Base-by-base conservation (phyloP, 2,329 filamentous ascomycete species). In the Pyrenophora graminea region DNA sequence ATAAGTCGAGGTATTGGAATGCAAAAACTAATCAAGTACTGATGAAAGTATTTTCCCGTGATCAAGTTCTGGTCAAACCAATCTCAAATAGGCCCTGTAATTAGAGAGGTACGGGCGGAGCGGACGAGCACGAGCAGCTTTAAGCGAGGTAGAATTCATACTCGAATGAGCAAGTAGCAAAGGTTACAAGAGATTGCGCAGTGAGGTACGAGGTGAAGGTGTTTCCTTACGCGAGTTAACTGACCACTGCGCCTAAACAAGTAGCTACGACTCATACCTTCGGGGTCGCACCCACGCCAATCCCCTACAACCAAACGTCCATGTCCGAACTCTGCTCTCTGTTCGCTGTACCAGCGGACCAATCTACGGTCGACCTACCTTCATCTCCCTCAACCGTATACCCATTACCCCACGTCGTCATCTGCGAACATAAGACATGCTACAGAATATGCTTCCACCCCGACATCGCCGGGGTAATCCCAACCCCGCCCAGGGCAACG, bases 391-490 rank as follows among this genome's bases (percentile, higher is more conserved):
- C 30, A 25, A n/a, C 7, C 33, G 10, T 2, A n/a, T 7, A 4
- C n/a, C n/a, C 34, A 3, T 15, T 10, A 25, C 45, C 49, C 38
- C 12, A 34, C 23, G 45, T 40, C 18, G 47, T 53, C 19, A 15
- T 53, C 37, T 27, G 30, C 13, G 42, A 47, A n/a, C 9, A 13
- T n/a, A 10, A 31, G 12, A 17, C 37, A 4, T 17, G 31, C 18
- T 47, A 53, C 21, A 39, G 12, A 2, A 12, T 56, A 15, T 37
- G 12, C 13, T 48, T 43, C 32, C 6, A 47, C 10, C 10, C 43
- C 4, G 31, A 49, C 33, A 12, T 19, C 3, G 43, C 19, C 12
- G 45, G 45, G 4, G 27, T 53, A 13, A 3, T 36, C 15, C 27
- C 15, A 30, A 30, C 17, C 7, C 2, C 31, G 17, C 42, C 34